Evolutionary conservation across 176 grass and related monocot species (phyloP), one percentile per base, ranked within the genome.

Genomic region (Paspalum vaginatum): DNA sequence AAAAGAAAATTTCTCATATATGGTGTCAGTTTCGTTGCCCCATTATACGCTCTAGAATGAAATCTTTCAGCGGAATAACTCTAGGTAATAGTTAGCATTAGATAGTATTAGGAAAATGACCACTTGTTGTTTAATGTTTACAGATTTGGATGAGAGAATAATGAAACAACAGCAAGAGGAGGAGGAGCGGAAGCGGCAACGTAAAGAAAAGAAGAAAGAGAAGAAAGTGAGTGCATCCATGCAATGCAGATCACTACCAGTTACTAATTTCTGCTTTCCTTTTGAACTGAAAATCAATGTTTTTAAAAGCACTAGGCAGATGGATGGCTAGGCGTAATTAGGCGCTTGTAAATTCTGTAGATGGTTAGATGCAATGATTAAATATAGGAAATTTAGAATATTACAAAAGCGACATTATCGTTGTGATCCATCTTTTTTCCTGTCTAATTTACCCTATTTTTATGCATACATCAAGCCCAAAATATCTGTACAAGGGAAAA

Each of bases 141-240:
- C 66, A 98, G 96, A 98, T 84, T 95, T 98, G 61, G 92, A 98
- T 51, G 96, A 98, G 74, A 95, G 96, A 71, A 98, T 98, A 89
- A 72, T 89, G 64, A 98, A 98, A 88, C 96, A 91, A 4, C 92
- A 95, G 79, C 84, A 99, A 88, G 92, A 99, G 82, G 96, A 98
- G 76, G 94, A 94, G 68, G 95, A 97, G 73, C 74, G 82, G 63
- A 97, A 97, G 57, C 80, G 85, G 12, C 73, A 90, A 61, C 91
- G 85, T 38, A 91, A 88, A 72, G 92, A 97, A 89, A 92, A 73
- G 77, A 97, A 97, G 81, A 92, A 97, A 82, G 89, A 92, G 84
- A 97, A 94, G 77, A 97, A 94, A 86, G 95, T 94, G 60, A 87
- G 58, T 41, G 54, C 55, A 51, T 21, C 39, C 18, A 17, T 26